Evolutionary conservation across 2,329 filamentous ascomycete species (phyloP).

Genomic region (Chaetomium globosum): DNA sequence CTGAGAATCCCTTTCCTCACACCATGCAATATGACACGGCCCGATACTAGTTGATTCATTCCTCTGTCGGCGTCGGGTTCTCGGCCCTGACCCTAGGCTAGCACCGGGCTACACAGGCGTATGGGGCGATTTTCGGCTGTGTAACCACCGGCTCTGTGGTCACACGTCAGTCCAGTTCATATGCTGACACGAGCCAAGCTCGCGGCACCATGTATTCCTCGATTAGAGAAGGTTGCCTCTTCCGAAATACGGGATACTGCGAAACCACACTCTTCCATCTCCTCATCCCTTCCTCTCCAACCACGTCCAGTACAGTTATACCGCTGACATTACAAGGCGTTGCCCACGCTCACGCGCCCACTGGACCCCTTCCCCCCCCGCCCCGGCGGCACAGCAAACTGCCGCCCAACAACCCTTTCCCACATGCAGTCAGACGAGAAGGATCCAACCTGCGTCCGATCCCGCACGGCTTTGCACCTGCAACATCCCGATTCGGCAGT

Average conservation of each 20-base stretch:
- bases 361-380: neutral
- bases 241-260: neutral
- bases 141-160: slow-evolving; percentile 4
- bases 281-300: neutral
- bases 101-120: neutral
- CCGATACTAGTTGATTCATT: neutral
- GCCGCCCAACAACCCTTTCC: slow-evolving; percentile 10
- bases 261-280: slow-evolving; percentile 1
- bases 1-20: too few relatives aligned
- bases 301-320: neutral
- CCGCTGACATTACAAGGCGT: neutral
- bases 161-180: slow-evolving; percentile 2
- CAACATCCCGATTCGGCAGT: neutral
- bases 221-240: neutral
- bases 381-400: slow-evolving; percentile 1
- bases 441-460: slow-evolving; percentile 12
- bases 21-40: too few relatives aligned
- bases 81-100: neutral
- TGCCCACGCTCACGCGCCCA: neutral
- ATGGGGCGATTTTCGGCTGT: neutral
- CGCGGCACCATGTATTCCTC: neutral
- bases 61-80: neutral
- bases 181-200: neutral
- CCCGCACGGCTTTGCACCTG: slow-evolving; percentile 7
- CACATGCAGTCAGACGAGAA: slow-evolving; percentile 2